Base-by-base conservation (phyloP, 805 yeast species). In the Sugiyamaella chiloensis region DNA sequence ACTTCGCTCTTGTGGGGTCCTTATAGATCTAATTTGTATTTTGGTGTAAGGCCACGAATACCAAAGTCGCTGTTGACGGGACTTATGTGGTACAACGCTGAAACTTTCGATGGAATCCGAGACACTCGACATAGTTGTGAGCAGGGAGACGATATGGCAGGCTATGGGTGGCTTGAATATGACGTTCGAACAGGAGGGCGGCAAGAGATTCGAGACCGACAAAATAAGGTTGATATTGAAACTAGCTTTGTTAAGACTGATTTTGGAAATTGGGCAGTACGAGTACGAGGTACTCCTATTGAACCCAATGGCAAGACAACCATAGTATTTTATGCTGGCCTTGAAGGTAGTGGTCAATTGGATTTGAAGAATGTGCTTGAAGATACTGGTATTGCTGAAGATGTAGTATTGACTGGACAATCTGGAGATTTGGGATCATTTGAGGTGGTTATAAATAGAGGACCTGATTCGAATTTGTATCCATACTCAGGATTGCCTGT, bases 101-200 rank as follows among this genome's bases (percentile, higher is more conserved):
- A 85, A 51, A 66, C 70, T 24, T 71, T 76, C 50, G 65, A 68
- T 4, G 84, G 84, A 1, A 57, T 87, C 9, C 66, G 72, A 4
- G 67, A 72, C 19, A 64, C 84, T 20, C 79, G 96, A 56, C 96
- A 89, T 64, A 73, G 76, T 46, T 86, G 89, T 59, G 87, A 83
- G 44, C 89, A 82, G 56, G 70, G 70, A 30, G 91, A 89, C 58
- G 76, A 80, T 42, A 72, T 89, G 68, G 73, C 73, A 20, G 80
- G 78, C 46, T 91, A 86, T 56, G 87, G 90, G 21, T 93, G 97
- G 96, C 73, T 78, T n/a, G 69, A 73, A 30, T 93, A 85, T 63
- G 98, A 93, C 61, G 89, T 96, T 4, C 74, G 98, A 53, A 42
- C 66, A 11, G 99, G 99, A 20, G 99, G 99, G 0, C 71, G 76